A percentile compares a stretch with the other conserved stretches of the same genome.
phyloP scores from a whole-genome alignment of 805 yeast genomes.

The Yarrowia sp. region DNA sequence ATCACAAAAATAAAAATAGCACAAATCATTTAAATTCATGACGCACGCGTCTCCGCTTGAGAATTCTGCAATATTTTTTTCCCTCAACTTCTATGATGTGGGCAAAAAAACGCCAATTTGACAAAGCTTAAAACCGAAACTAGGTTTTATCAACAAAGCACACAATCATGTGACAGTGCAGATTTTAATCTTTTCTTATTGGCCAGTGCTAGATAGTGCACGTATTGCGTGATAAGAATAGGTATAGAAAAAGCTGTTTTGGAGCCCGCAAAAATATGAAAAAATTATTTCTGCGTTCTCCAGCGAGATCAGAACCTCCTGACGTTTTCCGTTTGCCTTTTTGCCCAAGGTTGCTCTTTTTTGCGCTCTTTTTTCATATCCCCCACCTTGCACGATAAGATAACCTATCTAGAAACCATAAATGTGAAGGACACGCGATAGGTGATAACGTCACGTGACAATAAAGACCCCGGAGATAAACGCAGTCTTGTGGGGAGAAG shows the following conservation, averaged over 20 bases:
- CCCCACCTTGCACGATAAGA: constrained; percentile 24
- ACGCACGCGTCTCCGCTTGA: too few species aligned
- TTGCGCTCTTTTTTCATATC: background rate
- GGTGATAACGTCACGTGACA: constrained; percentile 20
- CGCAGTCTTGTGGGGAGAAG: too few species aligned
- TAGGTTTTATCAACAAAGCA: constrained; percentile 17
- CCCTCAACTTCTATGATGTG: too few species aligned
- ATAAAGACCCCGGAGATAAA: background rate
- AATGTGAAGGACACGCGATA: constrained; percentile 4
- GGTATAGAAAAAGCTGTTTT: too few species aligned
- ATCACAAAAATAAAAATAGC: background rate
- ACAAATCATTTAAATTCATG: background rate
- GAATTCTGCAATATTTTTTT: background rate
- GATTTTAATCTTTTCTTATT: constrained; percentile 19
- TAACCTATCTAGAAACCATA: constrained; percentile 20
- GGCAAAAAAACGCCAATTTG: too few species aligned
- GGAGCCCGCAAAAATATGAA: background rate
- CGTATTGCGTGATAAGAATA: constrained; percentile 3
- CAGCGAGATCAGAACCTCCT: background rate
- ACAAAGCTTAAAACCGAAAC: background rate
- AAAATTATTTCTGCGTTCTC: background rate
- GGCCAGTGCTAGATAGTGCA: constrained; percentile 27
- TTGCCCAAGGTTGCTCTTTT: background rate
- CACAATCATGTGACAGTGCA: constrained; percentile 24
- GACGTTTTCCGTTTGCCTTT: too few species aligned